These are phyloP conservation scores for Penicillium sp. DNA, from an alignment of 2,329 filamentous ascomycete genomes.

Conservation along the genomic window DNA sequence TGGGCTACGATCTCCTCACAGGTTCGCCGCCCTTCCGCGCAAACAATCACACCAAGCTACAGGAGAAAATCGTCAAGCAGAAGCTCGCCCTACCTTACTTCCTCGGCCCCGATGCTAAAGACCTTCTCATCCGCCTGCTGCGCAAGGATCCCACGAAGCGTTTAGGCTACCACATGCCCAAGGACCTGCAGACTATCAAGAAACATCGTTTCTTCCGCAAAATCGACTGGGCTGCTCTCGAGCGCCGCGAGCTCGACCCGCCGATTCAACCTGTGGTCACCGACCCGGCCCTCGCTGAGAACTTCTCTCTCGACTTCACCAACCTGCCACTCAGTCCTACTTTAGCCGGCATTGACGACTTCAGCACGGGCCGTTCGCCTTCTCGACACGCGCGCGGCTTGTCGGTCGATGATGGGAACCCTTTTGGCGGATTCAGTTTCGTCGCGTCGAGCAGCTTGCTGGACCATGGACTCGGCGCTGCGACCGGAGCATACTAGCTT, in stretches of 20 bases:
- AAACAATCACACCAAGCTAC: conserved; percentile 89
- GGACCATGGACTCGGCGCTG: conserved; percentile 37
- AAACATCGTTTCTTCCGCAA: conserved; percentile 94
- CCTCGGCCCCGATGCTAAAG: conserved; percentile 86
- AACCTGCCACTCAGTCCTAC: conserved; percentile 76
- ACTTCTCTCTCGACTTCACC: conserved; percentile 92
- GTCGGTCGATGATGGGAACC: conserved; percentile 35
- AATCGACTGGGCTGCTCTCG: conserved; percentile 90
- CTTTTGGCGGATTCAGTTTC: conserved; percentile 51
- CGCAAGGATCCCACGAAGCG: conserved; percentile 91
- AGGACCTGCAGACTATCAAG: conserved; percentile 82
- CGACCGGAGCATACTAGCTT: conserved; percentile 23
- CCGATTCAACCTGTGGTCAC: conserved; percentile 93
- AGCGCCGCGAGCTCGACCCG: conserved; percentile 75
- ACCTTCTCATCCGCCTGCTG: conserved; percentile 82
- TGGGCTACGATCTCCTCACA: conserved; percentile 89
- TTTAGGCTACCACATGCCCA: conserved; percentile 82
- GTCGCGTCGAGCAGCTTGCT: conserved; percentile 49
- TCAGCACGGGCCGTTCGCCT: conserved; percentile 16
- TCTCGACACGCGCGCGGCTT: conserved; percentile 17
- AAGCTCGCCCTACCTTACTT: conserved; percentile 89
- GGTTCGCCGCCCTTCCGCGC: conserved; percentile 88
- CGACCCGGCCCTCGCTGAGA: conserved; percentile 92
- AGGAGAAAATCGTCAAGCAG: conserved; percentile 92
- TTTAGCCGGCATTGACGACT: conserved; percentile 37